A percentile compares a stretch with the other conserved stretches of the same genome.
Evolutionary conservation across 1,284 basidiomycete species (phyloP).

Genomic region (Agroathelia rolfsii): DNA sequence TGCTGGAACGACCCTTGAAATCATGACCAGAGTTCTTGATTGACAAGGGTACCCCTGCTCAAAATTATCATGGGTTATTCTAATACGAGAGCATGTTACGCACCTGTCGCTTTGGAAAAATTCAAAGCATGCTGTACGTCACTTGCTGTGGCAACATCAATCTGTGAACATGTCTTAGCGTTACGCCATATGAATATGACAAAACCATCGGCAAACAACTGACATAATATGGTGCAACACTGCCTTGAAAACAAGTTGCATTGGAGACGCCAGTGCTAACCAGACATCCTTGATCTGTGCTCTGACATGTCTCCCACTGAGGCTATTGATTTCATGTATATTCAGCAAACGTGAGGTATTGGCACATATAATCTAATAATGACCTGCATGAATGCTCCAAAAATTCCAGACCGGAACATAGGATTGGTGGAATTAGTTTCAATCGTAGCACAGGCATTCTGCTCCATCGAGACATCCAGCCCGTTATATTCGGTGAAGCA

Average conservation of each 20-base stretch:
- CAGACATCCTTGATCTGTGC: slow-evolving; percentile 11
- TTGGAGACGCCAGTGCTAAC: slow-evolving; percentile 7
- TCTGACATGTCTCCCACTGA: slow-evolving; percentile 18
- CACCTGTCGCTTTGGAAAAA: slow-evolving; percentile 14
- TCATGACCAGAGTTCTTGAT: slow-evolving; percentile 20
- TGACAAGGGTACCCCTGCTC: slow-evolving; percentile 17
- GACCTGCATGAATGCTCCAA: slow-evolving; percentile 10
- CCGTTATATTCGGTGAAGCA: slow-evolving; percentile 14
- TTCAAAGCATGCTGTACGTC: slow-evolving; percentile 15
- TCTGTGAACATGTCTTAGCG: slow-evolving; percentile 12
- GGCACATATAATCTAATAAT: slow-evolving; percentile 2
- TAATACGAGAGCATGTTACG: too few relatives aligned
- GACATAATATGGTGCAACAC: slow-evolving; percentile 10
- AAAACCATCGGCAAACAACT: not conserved
- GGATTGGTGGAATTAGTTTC: slow-evolving; percentile 21
- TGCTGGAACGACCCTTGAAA: slow-evolving; percentile 14
- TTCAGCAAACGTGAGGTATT: not conserved
- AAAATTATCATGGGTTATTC: too few relatives aligned
- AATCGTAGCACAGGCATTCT: slow-evolving; percentile 17
- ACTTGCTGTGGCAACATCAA: slow-evolving; percentile 12
- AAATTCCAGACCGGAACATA: slow-evolving; percentile 13
- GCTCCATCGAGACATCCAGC: slow-evolving; percentile 6
- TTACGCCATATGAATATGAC: not conserved
- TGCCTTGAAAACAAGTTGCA: slow-evolving; percentile 8
- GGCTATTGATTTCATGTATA: slow-evolving; percentile 5